Evolutionary conservation across 2,329 filamentous ascomycete genomes (phyloP), one percentile per base, ranked within the genome.

Genomic region (Metarhizium rileyi): DNA sequence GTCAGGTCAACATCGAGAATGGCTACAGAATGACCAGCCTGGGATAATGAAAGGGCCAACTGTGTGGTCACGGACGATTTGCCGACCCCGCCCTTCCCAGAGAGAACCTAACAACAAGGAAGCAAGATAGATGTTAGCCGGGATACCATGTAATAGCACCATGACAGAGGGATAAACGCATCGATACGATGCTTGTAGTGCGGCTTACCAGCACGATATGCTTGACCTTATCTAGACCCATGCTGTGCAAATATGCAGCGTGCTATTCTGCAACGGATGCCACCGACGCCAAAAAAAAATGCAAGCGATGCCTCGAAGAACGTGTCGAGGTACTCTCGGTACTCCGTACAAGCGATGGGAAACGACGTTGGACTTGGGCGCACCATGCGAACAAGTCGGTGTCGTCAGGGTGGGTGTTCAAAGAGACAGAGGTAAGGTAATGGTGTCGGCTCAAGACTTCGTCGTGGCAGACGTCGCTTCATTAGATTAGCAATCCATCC

Each of bases 61-160:
- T 98, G 93, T 1, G 91, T 94, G 1, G 93, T 97, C n/a, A 96
- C 84, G 47, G 90, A 95, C 41, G 91, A 97, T 74, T 98, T 98
- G 51, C 93, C 93, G 20, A 98, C 93, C 59, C 93, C 93, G 62
- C 93, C 93, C 77, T 98, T 98, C 59, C 93, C 93, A 12, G 93
- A 97, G 44, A 98, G 84, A 54, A 91, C 78, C 78, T 81, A 38
- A 7, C 38, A 12, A 4, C 8, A 18, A 27, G 40, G 10, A 47
- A 12, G 4, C 8, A 18, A 27, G 45, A 36, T 36, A 36, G 30
- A 48, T 40, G 58, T 63, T 48, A 63, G 50, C 18, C 46, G 10
- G 1, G 42, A 43, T 28, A 27, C 22, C 27, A 40, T 14, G 33
- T 10, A 33, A 44, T 41, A 51, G 44, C 48, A 30, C 12, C 27